Evolutionary conservation across 441 rosid genomes (phyloP).

Genomic region (Gossypium trilobum): DNA sequence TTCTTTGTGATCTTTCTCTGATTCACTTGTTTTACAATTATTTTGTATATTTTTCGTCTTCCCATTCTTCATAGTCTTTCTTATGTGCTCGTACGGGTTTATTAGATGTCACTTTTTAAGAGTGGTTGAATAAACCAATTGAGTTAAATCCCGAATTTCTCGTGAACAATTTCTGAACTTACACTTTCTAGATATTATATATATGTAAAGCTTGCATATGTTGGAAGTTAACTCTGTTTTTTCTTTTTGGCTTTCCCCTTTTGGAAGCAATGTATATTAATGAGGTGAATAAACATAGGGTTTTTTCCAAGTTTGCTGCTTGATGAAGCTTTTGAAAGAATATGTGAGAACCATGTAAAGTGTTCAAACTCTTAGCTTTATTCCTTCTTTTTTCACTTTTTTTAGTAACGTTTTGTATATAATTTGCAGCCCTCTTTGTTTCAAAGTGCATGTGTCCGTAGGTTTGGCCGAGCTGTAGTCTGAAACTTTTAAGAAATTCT

Average conservation of each 20-base stretch:
- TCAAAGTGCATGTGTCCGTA: not conserved
- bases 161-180: conserved; percentile 4
- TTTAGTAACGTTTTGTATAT: not conserved
- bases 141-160: not conserved
- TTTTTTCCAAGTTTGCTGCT: conserved; percentile 8
- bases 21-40: conserved; percentile 12
- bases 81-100: not conserved
- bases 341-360: conserved; percentile 3
- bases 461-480: no score
- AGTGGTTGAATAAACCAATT: not conserved
- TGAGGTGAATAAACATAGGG: conserved; percentile 12
- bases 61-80: not conserved
- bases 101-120: not conserved
- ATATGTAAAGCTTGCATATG: conserved; percentile 17
- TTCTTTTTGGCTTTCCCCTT: not conserved
- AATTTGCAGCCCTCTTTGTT: not conserved
- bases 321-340: conserved; percentile 15
- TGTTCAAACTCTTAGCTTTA: conserved; percentile 14
- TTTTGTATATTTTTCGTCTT: conserved; percentile 26
- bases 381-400: conserved; percentile 6
- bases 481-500: no score
- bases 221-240: conserved; percentile 2
- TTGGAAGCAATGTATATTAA: conserved; percentile 6
- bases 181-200: conserved; percentile 5
- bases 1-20: conserved; percentile 5